Conservation (phyloP, 495 filamentous ascomycete genomes). For the Penicillium coprophilum region DNA sequence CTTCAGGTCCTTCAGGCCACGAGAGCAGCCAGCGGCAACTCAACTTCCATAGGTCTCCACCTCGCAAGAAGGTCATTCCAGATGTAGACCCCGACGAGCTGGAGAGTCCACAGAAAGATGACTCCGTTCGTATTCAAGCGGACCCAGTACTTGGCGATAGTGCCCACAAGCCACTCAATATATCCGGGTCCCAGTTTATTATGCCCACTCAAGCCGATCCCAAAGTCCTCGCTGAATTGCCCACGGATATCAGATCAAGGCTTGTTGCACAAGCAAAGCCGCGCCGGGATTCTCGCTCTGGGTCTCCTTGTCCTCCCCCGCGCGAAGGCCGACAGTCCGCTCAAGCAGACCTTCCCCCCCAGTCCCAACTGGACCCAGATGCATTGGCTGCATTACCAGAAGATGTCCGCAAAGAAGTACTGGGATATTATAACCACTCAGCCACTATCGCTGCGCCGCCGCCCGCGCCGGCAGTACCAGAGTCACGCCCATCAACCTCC, state of each 20-base stretch:
- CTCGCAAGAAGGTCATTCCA: constrained; percentile 27
- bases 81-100: constrained; percentile 53
- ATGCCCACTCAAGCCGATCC: constrained; percentile 79
- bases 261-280: constrained; percentile 55
- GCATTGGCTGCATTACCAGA: constrained; percentile 75
- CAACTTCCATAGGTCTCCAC: constrained; percentile 52
- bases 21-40: constrained; percentile 66
- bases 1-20: constrained; percentile 28
- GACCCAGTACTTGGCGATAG: constrained; percentile 50
- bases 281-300: constrained; percentile 25
- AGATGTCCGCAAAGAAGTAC: constrained; percentile 77
- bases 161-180: constrained; percentile 69
- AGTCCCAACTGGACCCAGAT: constrained; percentile 68
- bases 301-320: constrained; percentile 34
- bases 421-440: constrained; percentile 59
- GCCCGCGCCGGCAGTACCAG: constrained; percentile 33
- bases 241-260: constrained; percentile 72
- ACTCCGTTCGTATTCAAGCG: constrained; percentile 46
- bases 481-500: constrained; percentile 50
- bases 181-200: constrained; percentile 82
- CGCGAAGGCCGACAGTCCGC: constrained; percentile 17
- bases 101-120: constrained; percentile 67
- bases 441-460: constrained; percentile 9
- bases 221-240: constrained; percentile 71
- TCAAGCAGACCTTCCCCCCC: constrained; percentile 38